Conservation (phyloP, 768 basidiomycete genomes). For the Gloeostereum incarnatum region DNA sequence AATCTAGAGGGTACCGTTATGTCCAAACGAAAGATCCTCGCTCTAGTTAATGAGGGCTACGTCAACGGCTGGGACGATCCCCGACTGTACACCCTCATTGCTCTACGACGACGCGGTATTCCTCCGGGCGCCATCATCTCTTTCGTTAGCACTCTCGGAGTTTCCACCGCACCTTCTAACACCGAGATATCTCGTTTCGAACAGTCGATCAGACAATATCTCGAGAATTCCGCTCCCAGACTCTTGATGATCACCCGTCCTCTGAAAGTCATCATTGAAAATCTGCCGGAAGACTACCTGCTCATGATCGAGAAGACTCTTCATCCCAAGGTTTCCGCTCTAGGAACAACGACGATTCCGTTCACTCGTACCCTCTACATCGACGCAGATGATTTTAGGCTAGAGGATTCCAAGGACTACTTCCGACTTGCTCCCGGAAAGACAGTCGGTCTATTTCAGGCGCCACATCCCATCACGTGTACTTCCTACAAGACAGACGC, state of each 20-base stretch:
- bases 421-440: constrained; percentile 97
- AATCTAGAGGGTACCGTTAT: constrained; percentile 91
- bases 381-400: constrained; percentile 87
- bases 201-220: constrained; percentile 77
- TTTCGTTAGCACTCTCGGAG: constrained; percentile 91
- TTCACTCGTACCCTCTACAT: constrained; percentile 89
- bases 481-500: constrained; percentile 80
- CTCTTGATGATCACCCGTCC: constrained; percentile 88
- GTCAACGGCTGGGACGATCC: constrained; percentile 98
- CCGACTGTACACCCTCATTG: constrained; percentile 92
- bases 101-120: constrained; percentile 87
- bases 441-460: constrained; percentile 94
- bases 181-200: constrained; percentile 90
- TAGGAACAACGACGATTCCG: constrained; percentile 74
- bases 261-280: constrained; percentile 86
- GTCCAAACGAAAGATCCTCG: constrained; percentile 92
- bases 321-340: constrained; percentile 87
- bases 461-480: constrained; percentile 86
- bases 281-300: constrained; percentile 79
- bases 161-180: constrained; percentile 75
- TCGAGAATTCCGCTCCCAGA: constrained; percentile 82
- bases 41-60: constrained; percentile 75
- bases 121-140: constrained; percentile 94
- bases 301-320: constrained; percentile 82
- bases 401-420: constrained; percentile 88